phyloP scores from a whole-genome alignment of 2,329 filamentous ascomycete genomes.

The Pyrenochaeta sp. region DNA sequence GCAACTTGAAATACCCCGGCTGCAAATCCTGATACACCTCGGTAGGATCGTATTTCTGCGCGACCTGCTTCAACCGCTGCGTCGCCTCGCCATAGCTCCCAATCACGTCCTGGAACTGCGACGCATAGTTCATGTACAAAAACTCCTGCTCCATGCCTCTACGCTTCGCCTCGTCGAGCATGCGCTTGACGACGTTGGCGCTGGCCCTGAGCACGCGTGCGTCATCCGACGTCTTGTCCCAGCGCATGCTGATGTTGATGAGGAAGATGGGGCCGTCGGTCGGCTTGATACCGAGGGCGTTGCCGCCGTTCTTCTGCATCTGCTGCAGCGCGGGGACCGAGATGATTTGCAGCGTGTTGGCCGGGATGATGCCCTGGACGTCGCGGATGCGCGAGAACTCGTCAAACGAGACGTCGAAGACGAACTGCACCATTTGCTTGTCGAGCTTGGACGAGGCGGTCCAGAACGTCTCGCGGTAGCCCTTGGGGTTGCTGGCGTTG shows the following conservation, averaged over 20 bases:
- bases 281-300: conserved; percentile 25
- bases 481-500: conserved; percentile 12
- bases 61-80: conserved; percentile 14
- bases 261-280: conserved; percentile 17
- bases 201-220: conserved; percentile 12
- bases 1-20: conserved; percentile 56
- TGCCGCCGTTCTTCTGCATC: conserved; percentile 29
- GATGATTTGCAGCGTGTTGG: conserved; percentile 27
- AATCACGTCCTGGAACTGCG: conserved; percentile 51
- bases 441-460: conserved; percentile 27
- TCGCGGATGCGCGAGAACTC: conserved; percentile 9
- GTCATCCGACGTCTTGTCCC: conserved; percentile 24
- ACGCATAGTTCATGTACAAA: conserved; percentile 57
- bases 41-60: conserved; percentile 14
- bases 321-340: conserved; percentile 15
- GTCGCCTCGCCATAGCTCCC: conserved; percentile 48
- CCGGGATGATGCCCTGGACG: conserved; percentile 15
- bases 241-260: conserved; percentile 14
- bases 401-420: conserved; percentile 18
- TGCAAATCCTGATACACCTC: conserved; percentile 41
- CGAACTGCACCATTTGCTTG: conserved; percentile 11
- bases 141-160: conserved; percentile 2
- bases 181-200: conserved; percentile 15
- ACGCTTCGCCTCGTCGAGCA: conserved; percentile 16
- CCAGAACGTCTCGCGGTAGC: conserved; percentile 27